Percentiles rank a stretch among this genome's conserved stretches.
phyloP scores from a whole-genome alignment of 805 yeast species.

The Metschnikowia vanudenii region DNA sequence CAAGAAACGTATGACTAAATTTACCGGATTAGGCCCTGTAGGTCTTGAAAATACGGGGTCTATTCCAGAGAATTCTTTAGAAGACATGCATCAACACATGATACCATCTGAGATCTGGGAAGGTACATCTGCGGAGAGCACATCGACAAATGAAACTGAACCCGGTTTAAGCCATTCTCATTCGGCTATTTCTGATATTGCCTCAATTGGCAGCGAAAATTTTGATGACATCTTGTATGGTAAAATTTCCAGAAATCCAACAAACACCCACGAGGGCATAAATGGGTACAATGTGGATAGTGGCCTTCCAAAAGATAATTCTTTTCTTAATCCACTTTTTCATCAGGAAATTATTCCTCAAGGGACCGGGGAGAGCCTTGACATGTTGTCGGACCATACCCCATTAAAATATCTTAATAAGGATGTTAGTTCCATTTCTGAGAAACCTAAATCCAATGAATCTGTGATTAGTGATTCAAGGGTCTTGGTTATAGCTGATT shows the following conservation, averaged over 20 bases:
- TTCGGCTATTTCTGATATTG: not conserved
- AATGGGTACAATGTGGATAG: not conserved
- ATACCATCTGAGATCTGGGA: constrained; percentile 1
- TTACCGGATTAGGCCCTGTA: not conserved
- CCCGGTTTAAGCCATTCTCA: not conserved
- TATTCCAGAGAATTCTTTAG: not conserved
- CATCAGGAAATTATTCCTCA: not conserved
- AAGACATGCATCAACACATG: not conserved
- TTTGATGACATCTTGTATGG: constrained; percentile 3
- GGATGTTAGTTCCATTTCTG: not conserved
- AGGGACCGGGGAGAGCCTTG: not conserved
- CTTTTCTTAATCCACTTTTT: not conserved
- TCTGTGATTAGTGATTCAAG: not conserved
- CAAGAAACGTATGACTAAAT: constrained; percentile 1
- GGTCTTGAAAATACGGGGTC: not conserved
- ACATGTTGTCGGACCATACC: not conserved
- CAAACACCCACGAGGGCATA: not conserved
- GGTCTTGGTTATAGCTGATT: not conserved
- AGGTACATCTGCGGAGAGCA: not conserved
- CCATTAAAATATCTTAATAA: not conserved
- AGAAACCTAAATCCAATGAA: not conserved
- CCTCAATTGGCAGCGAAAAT: not conserved
- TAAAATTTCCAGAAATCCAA: not conserved
- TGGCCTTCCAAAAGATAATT: not conserved
- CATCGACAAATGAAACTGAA: not conserved